A percentile compares a stretch with the other conserved stretches of the same genome.
These are phyloP conservation scores for Inosperma sp. DNA, from an alignment of 768 basidiomycete species.

Conservation along the genomic window DNA sequence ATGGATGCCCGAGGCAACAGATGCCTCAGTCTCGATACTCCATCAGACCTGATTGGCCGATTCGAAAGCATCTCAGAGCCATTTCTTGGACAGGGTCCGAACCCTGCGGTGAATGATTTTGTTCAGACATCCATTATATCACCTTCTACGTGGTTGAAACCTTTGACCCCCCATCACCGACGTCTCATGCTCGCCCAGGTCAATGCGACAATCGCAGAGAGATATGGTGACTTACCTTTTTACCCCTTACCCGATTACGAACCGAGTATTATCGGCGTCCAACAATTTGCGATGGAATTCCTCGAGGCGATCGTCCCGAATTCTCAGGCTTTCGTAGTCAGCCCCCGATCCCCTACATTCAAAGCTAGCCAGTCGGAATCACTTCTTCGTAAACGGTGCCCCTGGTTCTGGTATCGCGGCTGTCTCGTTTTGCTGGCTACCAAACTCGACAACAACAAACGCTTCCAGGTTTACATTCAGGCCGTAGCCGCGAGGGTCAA, in stretches of 20 bases:
- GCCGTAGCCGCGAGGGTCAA: background rate
- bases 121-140: background rate
- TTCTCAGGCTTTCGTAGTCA: background rate
- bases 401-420: background rate
- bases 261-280: background rate
- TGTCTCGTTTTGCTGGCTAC: background rate
- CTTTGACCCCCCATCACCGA: background rate
- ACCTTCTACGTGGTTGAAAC: background rate
- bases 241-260: background rate
- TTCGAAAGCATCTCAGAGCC: background rate
- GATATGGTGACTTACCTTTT: background rate
- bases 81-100: background rate
- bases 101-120: background rate
- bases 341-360: background rate
- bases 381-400: background rate
- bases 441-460: background rate
- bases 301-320: slow-evolving; percentile 1
- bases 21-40: background rate
- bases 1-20: background rate
- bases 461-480: background rate
- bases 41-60: background rate
- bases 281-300: background rate
- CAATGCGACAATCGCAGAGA: background rate
- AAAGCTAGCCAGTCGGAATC: background rate
- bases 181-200: background rate